phyloP scores from a whole-genome alignment of 495 filamentous ascomycete species.

The Glutinoglossum americanum region DNA sequence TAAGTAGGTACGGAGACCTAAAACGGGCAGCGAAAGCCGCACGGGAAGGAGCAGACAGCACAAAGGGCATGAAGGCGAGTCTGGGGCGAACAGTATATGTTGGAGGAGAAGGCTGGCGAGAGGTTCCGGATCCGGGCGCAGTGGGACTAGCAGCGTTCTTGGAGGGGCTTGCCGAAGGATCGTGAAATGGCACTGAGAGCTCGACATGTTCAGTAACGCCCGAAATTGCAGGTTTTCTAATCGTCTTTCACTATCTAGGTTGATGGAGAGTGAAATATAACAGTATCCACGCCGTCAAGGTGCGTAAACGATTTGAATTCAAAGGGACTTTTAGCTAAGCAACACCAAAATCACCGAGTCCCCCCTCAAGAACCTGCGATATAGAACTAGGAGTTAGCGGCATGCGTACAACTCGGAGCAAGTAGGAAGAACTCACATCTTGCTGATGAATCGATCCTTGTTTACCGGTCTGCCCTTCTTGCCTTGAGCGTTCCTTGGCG shows the following conservation, averaged over 20 bases:
- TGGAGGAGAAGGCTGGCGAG: slow-evolving; percentile 55
- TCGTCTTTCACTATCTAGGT: background rate
- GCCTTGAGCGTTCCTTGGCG: slow-evolving; percentile 47
- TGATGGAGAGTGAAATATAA: background rate
- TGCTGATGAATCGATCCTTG: slow-evolving; percentile 96
- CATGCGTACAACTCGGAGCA: background rate
- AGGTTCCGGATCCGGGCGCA: slow-evolving; percentile 83
- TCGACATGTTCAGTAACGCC: background rate
- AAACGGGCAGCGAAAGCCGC: slow-evolving; percentile 54
- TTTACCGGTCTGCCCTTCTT: slow-evolving; percentile 83
- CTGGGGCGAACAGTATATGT: slow-evolving; percentile 83
- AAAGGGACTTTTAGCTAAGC: slow-evolving; percentile 43
- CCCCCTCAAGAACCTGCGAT: slow-evolving; percentile 66
- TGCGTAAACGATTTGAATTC: background rate
- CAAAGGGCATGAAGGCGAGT: slow-evolving; percentile 78
- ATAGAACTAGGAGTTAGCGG: slow-evolving; percentile 8
- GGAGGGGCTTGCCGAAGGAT: slow-evolving; percentile 43
- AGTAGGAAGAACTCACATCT: slow-evolving; percentile 44
- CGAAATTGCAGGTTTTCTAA: background rate
- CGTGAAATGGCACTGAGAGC: slow-evolving; percentile 5
- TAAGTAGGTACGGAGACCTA: slow-evolving; percentile 39
- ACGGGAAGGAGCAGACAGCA: slow-evolving; percentile 52
- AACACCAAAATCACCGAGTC: slow-evolving; percentile 88
- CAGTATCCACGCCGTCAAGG: background rate
- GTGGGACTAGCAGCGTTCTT: slow-evolving; percentile 68